These are phyloP conservation scores for Gossypium lobatum DNA, from an alignment of 441 rosid genomes.

Conservation along the genomic window DNA sequence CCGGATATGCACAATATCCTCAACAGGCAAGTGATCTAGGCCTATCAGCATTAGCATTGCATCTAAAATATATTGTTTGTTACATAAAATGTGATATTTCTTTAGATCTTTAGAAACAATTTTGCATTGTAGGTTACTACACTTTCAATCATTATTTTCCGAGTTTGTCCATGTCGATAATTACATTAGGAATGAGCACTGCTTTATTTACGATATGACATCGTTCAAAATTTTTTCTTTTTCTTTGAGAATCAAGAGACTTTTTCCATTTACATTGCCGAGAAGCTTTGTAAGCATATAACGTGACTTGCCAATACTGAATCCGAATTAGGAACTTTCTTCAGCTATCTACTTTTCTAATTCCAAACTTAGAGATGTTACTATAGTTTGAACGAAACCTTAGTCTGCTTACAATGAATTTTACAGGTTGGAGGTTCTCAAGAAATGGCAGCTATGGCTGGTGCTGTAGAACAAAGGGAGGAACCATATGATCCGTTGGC, in stretches of 20 bases:
- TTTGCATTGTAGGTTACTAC: neutral
- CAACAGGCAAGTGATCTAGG: constrained; percentile 49
- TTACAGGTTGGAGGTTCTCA: constrained; percentile 69
- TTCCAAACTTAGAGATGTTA: neutral
- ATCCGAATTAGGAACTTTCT: neutral
- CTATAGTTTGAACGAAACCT: neutral
- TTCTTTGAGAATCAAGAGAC: neutral
- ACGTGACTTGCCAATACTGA: neutral
- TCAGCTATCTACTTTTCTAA: neutral
- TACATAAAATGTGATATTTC: neutral
- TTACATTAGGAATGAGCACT: neutral
- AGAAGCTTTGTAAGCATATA: neutral
- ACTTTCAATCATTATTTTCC: neutral
- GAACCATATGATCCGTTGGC: constrained; percentile 78
- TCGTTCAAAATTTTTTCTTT: neutral
- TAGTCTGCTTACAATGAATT: neutral
- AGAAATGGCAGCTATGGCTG: constrained; percentile 44
- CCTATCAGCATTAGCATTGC: neutral
- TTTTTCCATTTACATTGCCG: neutral
- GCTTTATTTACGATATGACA: neutral
- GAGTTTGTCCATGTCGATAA: neutral
- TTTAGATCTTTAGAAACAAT: neutral
- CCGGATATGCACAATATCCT: constrained; percentile 83
- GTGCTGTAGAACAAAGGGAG: constrained; percentile 63
- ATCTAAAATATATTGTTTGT: neutral